Evolutionary conservation across 371 early-diverging fungal genomes (phyloP).

Genomic region (Massospora cicadina): DNA sequence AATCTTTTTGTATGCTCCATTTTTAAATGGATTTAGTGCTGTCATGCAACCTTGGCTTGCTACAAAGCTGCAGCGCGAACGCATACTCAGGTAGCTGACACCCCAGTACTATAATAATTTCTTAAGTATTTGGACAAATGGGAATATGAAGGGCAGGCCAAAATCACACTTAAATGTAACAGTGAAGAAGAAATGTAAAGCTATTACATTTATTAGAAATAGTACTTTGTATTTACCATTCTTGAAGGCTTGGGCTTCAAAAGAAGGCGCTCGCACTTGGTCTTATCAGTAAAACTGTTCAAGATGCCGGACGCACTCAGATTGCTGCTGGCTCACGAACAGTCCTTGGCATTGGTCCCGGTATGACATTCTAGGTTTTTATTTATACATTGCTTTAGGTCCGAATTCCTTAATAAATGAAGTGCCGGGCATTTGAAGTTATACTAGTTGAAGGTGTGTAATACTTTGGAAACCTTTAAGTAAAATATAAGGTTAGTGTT

Average conservation of each 20-base stretch:
- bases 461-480: no score
- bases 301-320: constrained; percentile 96
- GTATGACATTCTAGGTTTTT: constrained; percentile 18
- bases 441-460: no score
- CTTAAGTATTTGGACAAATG: constrained; percentile 39
- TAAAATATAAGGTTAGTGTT: no score
- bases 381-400: constrained; percentile 19
- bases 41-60: constrained; percentile 83
- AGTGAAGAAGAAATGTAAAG: constrained; percentile 61
- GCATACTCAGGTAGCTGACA: constrained; percentile 28
- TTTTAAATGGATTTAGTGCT: constrained; percentile 32
- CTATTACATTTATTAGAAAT: not conserved
- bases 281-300: constrained; percentile 61
- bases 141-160: constrained; percentile 70
- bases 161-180: constrained; percentile 64
- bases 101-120: not conserved
- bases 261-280: constrained; percentile 43
- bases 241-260: constrained; percentile 44
- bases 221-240: constrained; percentile 8
- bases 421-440: constrained; percentile 78
- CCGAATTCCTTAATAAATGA: constrained; percentile 56
- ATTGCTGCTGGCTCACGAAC: constrained; percentile 90
- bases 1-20: not conserved
- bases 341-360: constrained; percentile 92
- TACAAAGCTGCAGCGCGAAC: constrained; percentile 40